Conservation (phyloP, 306 rosid genomes). For the Pyrus betulifolia region DNA sequence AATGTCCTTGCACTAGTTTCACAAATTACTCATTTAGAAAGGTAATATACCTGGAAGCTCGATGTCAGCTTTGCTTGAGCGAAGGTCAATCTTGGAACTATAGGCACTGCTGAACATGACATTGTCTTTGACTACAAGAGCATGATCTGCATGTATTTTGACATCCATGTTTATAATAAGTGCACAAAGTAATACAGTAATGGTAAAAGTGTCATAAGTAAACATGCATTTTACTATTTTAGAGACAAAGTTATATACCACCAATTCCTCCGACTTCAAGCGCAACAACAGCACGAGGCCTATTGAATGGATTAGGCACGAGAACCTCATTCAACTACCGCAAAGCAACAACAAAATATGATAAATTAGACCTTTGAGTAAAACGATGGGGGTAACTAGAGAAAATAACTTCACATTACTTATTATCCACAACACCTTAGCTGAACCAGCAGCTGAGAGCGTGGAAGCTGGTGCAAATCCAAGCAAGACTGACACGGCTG, state of each 20-base stretch:
- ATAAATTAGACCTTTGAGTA: conserved; percentile 14
- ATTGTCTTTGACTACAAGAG: conserved; percentile 35
- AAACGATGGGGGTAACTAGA: not conserved
- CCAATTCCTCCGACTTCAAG: conserved; percentile 65
- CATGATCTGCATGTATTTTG: conserved; percentile 43
- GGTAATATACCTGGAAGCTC: conserved; percentile 53
- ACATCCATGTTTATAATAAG: conserved; percentile 2
- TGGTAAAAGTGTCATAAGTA: not conserved
- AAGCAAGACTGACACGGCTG: conserved; percentile 79
- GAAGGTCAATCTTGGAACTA: conserved; percentile 27
- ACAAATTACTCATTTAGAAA: not conserved
- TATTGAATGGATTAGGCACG: conserved; percentile 78
- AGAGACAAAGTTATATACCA: conserved; percentile 40
- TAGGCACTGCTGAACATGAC: conserved; percentile 38
- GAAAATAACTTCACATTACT: not conserved
- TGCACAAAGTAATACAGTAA: not conserved
- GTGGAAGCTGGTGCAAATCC: conserved; percentile 72
- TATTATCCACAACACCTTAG: conserved; percentile 54
- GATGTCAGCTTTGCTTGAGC: conserved; percentile 54
- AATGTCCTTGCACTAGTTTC: not conserved
- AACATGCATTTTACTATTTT: not conserved
- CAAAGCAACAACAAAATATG: conserved; percentile 11
- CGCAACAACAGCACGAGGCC: conserved; percentile 76
- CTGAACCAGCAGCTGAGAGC: conserved; percentile 63
- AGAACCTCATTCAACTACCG: conserved; percentile 82